Base-by-base conservation (phyloP, 2,329 filamentous ascomycete genomes). In the Amauroascus verrucosus region DNA sequence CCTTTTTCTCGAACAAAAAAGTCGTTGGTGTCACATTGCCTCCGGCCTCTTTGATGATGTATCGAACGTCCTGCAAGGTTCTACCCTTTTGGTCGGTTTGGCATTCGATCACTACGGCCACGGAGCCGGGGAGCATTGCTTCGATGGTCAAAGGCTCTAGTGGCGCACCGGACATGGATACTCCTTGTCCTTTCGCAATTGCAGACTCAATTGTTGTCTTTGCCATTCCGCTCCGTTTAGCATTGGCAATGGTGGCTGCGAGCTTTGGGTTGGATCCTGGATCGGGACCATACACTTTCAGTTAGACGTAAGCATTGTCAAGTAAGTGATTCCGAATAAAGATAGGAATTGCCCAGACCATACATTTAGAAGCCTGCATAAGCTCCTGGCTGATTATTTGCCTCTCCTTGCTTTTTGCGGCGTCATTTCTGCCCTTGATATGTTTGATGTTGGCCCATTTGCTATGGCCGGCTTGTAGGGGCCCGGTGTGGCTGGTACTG, bases 381-480 rank as follows among this genome's bases (percentile, higher is more conserved):
- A 97, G 84, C 56, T 85, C 80, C 60, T 86, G 83, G 20, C 84
- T 77, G 61, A 94, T 79, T 43, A 76, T 69, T 45, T 77, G 80
- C 28, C 89, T 83, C 61, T 84, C 77, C 41, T 78, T 78, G 70
- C 82, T 88, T 70, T 90, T 95, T 61, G 84, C 67, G 54, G 67
- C 69, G 68, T 98, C 93, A 54, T 84, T 85, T 57, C 84, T 87
- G 49, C 85, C 89, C 70, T 98, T 98, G 69, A 93, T 88, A 69
- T 97, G 93, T 65, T 85, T 87, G 72, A 96, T 97, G 64, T 93
- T 95, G 54, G 88, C 89, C 93, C 93, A 98, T 67, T 89, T 86
- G 70, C 85, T 95, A 72, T 95, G 89, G 13, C 89, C 89, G 22
- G 85, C 83, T 56, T 72, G 70, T 13, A 70, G 64, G 6, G 62